Percentiles rank a stretch among this genome's conserved stretches.
These are phyloP conservation scores for Ophiostoma triangulosporum DNA, from an alignment of 2,329 filamentous ascomycete genomes.

Conservation along the genomic window DNA sequence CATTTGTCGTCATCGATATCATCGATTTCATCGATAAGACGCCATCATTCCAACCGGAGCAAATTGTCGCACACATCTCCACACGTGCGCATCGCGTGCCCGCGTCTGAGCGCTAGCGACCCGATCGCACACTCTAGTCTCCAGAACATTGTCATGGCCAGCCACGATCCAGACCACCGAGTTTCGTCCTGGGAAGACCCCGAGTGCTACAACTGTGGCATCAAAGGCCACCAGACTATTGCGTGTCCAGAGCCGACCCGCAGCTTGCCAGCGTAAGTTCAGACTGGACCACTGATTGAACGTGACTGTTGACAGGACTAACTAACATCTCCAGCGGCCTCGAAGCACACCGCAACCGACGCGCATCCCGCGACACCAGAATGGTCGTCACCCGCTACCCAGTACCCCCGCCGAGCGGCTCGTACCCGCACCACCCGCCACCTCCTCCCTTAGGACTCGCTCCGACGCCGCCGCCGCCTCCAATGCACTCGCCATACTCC, in stretches of 20 bases:
- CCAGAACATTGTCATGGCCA: slow-evolving; percentile 11
- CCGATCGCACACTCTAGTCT: neutral
- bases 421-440: slow-evolving; percentile 12
- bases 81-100: neutral
- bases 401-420: slow-evolving; percentile 20
- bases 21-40: neutral
- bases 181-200: slow-evolving; percentile 19
- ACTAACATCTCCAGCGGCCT: slow-evolving; percentile 12
- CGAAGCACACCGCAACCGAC: slow-evolving; percentile 15
- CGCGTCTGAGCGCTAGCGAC: neutral
- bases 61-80: neutral
- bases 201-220: slow-evolving; percentile 41
- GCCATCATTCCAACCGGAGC: neutral
- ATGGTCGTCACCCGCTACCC: slow-evolving; percentile 26
- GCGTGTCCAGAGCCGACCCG: slow-evolving; percentile 39
- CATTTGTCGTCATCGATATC: neutral
- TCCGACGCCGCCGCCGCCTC: neutral
- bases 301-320: neutral
- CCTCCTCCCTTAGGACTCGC: slow-evolving; percentile 3
- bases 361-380: slow-evolving; percentile 11
- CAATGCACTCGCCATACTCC: slow-evolving; percentile 11
- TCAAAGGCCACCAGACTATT: slow-evolving; percentile 36
- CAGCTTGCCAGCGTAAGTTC: slow-evolving; percentile 34
- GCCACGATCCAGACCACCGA: slow-evolving; percentile 18
- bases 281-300: neutral